Conservation (phyloP, 2,329 filamentous ascomycete species). For the Amesomyces nigricolor region DNA sequence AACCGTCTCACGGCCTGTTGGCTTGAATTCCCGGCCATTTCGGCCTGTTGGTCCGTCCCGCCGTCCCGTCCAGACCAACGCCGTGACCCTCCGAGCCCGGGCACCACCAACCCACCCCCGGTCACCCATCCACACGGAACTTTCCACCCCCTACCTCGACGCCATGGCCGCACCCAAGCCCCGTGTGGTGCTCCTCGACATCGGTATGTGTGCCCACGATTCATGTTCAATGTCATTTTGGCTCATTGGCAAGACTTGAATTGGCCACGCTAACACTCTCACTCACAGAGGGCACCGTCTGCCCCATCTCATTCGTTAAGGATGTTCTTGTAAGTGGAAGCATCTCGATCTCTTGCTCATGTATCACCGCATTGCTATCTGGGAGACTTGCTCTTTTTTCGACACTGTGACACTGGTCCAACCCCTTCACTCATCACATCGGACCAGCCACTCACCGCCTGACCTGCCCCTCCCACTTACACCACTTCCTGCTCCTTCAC, state of each 20-base stretch:
- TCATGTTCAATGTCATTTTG: no score
- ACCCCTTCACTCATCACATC: conserved; percentile 8
- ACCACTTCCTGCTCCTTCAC: background rate
- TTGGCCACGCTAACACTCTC: conserved; percentile 34
- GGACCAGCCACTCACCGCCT: conserved; percentile 13
- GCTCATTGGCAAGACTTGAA: conserved; percentile 23
- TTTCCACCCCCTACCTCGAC: background rate
- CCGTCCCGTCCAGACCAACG: background rate
- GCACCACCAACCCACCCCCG: background rate
- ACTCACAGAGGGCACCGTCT: conserved; percentile 68
- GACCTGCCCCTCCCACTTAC: conserved; percentile 11
- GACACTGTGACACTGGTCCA: conserved; percentile 9
- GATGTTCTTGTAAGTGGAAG: conserved; percentile 64
- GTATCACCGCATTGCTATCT: background rate
- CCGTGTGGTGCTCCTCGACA: conserved; percentile 49
- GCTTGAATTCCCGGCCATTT: background rate
- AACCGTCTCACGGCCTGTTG: background rate
- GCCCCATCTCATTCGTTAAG: conserved; percentile 79
- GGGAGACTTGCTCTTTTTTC: background rate
- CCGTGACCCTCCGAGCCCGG: background rate
- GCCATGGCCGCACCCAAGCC: conserved; percentile 37
- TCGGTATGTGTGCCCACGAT: conserved; percentile 38
- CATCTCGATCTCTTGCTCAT: conserved; percentile 16
- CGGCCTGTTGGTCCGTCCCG: conserved; percentile 3
- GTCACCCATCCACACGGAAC: background rate